Conservation (phyloP, 441 rosid genomes). For the Corymbia calophylla region DNA sequence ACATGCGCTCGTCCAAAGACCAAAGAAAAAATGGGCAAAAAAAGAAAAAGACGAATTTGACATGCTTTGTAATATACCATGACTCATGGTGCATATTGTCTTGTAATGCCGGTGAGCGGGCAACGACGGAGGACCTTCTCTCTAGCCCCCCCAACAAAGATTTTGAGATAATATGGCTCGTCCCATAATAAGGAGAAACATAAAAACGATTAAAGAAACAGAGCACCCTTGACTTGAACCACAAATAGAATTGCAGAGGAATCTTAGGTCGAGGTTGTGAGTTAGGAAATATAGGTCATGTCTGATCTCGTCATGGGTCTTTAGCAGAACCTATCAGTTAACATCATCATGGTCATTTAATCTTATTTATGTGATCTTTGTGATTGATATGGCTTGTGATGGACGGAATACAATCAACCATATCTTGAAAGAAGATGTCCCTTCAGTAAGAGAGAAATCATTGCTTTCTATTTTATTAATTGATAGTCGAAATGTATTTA, state of each 20-base stretch:
- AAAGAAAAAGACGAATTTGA: background rate
- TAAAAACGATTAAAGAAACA: background rate
- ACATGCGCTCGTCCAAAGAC: too few species aligned
- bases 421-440: background rate
- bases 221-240: background rate
- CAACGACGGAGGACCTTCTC: background rate
- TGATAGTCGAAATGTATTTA: background rate
- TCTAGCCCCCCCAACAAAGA: background rate
- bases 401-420: rapidly evolving
- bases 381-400: background rate
- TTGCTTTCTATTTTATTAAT: background rate
- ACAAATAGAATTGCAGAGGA: background rate
- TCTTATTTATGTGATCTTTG: too few species aligned
- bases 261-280: background rate
- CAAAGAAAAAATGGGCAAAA: background rate
- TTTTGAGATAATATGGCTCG: background rate
- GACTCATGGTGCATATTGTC: background rate
- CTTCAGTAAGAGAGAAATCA: rapidly evolving
- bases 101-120: background rate
- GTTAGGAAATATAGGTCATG: background rate
- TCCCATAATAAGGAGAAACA: background rate
- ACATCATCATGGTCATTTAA: too few species aligned
- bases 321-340: rapidly evolving
- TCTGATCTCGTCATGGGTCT: background rate
- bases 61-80: background rate